Base-by-base conservation (phyloP, 805 yeast genomes). In the Kluyveromyces wickerhamii region DNA sequence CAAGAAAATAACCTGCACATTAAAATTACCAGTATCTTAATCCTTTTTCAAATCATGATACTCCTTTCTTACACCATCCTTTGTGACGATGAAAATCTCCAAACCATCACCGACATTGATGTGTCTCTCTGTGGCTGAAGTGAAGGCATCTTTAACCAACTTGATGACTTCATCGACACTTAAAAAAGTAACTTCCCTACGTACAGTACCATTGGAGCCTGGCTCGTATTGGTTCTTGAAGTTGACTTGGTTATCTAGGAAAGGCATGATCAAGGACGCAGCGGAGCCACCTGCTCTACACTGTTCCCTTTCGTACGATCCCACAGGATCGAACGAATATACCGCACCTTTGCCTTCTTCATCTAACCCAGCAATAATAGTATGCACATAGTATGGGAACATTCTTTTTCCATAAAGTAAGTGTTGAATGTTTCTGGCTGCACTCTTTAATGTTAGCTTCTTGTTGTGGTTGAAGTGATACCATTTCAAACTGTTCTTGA, bases 271-370 rank as follows among this genome's bases (percentile, higher is more conserved):
- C 63, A 92, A 72, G 43, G 87, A 75, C 1, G 96, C 92, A 19
- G 97, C 97, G 10, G 96, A 92, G 27, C 98, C 98, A 44, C 95
- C 96, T 2, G 97, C 97, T 54, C 96, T 76, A 63, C 96, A 86
- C 57, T 88, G 95, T 59, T 88, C 96, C 51, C 96, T 77, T 63
- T 92, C 97, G 57, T 92, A 92, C 2, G 96, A 86, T 3, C 98
- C 98, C 38, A 92, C 95, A 1, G 97, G 97, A 58, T 92, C 98
- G 59, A 85, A 92, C 10, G 97, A 88, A 60, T 84, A 92, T 23
- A 92, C 85, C 2, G 95, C 86, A 25, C 98, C 98, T 49, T 79
- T 79, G 9, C 98, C 98, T 17, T 68, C 66, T 41, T 67, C 71
- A 54, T 87, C 96, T 44, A 92, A 68, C 13, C 98, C 98, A 3